Evolutionary conservation across 2,329 filamentous ascomycete genomes (phyloP), one percentile per base, ranked within the genome.

Genomic region (Leptodontidium sp.): DNA sequence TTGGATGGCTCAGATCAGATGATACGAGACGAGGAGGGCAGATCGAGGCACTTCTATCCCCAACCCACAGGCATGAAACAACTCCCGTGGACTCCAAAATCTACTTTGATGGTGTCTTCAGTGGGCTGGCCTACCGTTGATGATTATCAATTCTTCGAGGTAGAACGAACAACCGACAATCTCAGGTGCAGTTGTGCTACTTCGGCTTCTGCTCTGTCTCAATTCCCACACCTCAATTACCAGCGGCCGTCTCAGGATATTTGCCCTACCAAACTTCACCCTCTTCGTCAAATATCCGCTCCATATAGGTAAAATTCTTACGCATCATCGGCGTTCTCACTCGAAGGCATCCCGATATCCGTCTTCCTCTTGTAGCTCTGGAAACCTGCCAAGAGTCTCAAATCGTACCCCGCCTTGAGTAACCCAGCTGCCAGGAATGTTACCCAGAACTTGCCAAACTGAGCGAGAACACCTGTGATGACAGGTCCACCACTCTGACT

Each of bases 341-440:
- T 17, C 40, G 35, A 11, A 7, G 9, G 38, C 2, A 21, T 29
- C 3, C 1, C 57, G 2, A 45, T 55, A 15, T 67, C 35, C 15
- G 40, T 62, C 49, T 55, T 61, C 15, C 32, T 74, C 58, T 74
- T 76, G 29, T 79, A 76, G 0, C 74, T 71, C 29, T 69, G 71
- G 68, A 88, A 87, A 61, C 84, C 82, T 2, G 81, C 81, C 55
- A 90, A 75, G 73, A 90, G 81, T 0, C 85, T 83, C 32, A 91
- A 70, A 75, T 91, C 89, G 75, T 91, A 91, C 5, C 79, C 73
- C 0, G 84, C 84, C 77, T 92, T 92, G 71, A 92, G 76, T 0
- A 79, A 77, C 57, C 90, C 90, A 0, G 89, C 90, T n/a, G 84
- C 77, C 0, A 88, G 81, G 75, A 93, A 91, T 0, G 86, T 85